Evolutionary conservation across 768 basidiomycete species (phyloP), one percentile per base, ranked within the genome.

Genomic region (Leccinum obscurum): DNA sequence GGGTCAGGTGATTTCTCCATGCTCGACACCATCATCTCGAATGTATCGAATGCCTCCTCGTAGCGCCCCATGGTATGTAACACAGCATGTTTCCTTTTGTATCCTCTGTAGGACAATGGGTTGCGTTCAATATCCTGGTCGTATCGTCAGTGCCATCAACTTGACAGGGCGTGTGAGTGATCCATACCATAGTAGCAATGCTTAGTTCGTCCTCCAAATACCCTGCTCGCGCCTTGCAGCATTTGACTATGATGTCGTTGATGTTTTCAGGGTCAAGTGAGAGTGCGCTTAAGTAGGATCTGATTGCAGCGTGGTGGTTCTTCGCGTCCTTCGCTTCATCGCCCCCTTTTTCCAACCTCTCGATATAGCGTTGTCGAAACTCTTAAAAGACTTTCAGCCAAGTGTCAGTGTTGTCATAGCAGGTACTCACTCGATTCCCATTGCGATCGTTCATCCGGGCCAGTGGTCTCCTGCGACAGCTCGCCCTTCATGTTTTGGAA

Each of bases 111-210:
- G 8, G 6, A n/a, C 1, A 5, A 17, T 30, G 26, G 26, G 9
- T 17, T 28, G 51, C 3, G 17, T n/a, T 52, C 28, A 28, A 32
- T 52, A 17, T n/a, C 51, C 51, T 52, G 28, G 13, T 39, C 15
- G 37, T 15, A 17, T 52, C 6, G 10, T 52, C 6, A 17, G 6
- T 8, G 14, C 17, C n/a, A 24, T 30, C 51, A 15, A 15, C 13
- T 30, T 30, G 24, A 7, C 14, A 37, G 37, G 6, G 10, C 28
- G 8, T 2, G 14, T 13, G 17, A 52, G 30, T 15, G 4, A 17
- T 28, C 28, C 51, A 30, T 30, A 54, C 60, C 56, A 54, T n/a
- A 20, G 53, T 41, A 15, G 52, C 60, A 22, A 39, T 55, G 1
- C 15, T 17, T 14, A 61, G 20, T 17, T 35, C 55, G 1, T 54